Evolutionary conservation across 169 alveolate genomes (phyloP), one percentile per base, ranked within the genome.

Genomic region (Ichthyophthirius multifiliis): DNA sequence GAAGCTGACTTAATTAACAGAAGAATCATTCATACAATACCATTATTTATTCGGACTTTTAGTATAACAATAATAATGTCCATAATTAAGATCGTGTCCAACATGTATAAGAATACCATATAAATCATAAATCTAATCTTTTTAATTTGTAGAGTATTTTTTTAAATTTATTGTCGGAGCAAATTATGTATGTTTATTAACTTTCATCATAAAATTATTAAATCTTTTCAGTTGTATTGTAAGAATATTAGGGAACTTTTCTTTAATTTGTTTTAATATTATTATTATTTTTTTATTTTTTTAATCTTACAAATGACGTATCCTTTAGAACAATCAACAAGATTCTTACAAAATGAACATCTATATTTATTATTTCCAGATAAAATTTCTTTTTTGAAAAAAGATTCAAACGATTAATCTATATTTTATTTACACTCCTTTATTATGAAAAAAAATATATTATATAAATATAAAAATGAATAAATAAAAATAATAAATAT

Each of bases 241-340:
- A n/a, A 67, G 31, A 1, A 67, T 62, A 39, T 67, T 67, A 6
- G 77, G 63, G 16, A 39, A n/a, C 16, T 67, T 27, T 37, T 67
- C 77, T 67, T 13, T 39, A 37, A 12, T n/a, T 37, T 13, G 20
- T 2, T 13, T 45, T 4, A 45, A 13, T 45, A 5, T 45, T n/a
- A 45, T n/a, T 45, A 45, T 45, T 41, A 41, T 9, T 9, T 41
- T 5, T n/a, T n/a, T n/a, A n/a, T n/a, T n/a, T n/a, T n/a, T n/a
- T n/a, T n/a, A n/a, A n/a, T 39, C 4, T 67, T 67, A 67, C 77
- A 32, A 0, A 67, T 67, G 10, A 67, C 16, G 30, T 34, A 67
- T 35, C 77, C 46, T 18, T 67, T 67, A 18, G 35, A 44, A n/a
- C 64, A 47, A 35, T 67, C 46, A n/a, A 67, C 77, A n/a, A 67